Evolutionary conservation across 2,329 filamentous ascomycete species (phyloP), one percentile per base, ranked within the genome.

Genomic region (Aspergillus novoparasiticus): DNA sequence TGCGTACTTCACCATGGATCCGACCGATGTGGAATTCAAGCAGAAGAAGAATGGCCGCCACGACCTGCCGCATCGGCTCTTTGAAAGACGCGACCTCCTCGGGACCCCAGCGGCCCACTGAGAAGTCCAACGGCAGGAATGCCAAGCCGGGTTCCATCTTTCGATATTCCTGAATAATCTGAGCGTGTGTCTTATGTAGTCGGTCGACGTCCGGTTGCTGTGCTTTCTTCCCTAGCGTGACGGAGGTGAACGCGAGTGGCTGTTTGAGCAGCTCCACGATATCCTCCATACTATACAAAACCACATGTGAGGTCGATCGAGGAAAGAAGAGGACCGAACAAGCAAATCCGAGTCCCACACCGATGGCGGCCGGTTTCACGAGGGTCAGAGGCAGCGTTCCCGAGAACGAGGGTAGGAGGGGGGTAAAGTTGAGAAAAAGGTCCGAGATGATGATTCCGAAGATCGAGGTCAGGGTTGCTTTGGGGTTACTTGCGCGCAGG

Each of bases 311-410:
- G 0, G 83, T 82, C 0, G 83, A 85, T 46, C 79, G 78, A 0
- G 83, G 83, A 59, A 85, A 85, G 51, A 85, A 73, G 4, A 85
- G 61, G 1, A 85, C 57, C 6, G 77, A 80, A 51, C 79, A 82
- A 4, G 73, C 78, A 2, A 81, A 59, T 0, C 82, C 83, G 0
- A 85, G 69, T 0, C 79, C 83, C 8, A 82, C 74, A 0, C 81
- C 82, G 21, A 82, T 77, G 0, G 80, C 81, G 1, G 78, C 80
- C 0, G 83, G 83, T 46, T 81, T 80, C 3, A 84, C 74, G 23
- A 85, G 64, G 0, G 76, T 48, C 5, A 73, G 66, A 0, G 80
- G 76, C 3, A 85, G 58, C 0, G 68, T 79, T 4, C 78, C 78
- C 4, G 69, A 73, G 63, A 82, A 84, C 0, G 71, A 72, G 1